Conservation (phyloP, 495 filamentous ascomycete genomes). For the Rostrohypoxylon terebratum region DNA sequence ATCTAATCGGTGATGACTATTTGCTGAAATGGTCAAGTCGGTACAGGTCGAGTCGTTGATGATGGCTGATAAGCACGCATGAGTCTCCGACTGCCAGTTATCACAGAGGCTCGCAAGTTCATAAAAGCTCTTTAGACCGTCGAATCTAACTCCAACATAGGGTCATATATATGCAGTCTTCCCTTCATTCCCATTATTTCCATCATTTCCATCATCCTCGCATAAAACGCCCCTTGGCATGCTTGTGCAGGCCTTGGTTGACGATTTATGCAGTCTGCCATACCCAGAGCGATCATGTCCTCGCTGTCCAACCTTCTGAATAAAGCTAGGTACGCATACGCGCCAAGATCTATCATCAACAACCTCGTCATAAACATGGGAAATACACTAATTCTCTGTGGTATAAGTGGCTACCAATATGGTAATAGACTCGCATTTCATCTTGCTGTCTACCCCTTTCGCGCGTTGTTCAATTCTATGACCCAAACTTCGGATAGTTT, state of each 20-base stretch:
- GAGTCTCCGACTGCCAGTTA: too few species aligned
- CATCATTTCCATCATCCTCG: background rate
- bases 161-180: background rate
- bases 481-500: background rate
- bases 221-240: background rate
- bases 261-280: background rate
- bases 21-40: background rate
- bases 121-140: background rate
- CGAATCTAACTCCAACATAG: background rate
- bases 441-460: background rate
- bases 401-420: background rate
- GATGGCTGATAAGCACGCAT: too few species aligned
- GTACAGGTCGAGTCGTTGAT: background rate
- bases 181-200: background rate
- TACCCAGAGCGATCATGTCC: background rate
- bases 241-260: background rate
- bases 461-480: background rate
- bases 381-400: background rate
- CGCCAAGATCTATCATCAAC: background rate
- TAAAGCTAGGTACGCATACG: too few species aligned
- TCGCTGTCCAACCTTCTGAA: background rate
- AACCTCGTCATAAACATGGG: background rate
- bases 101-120: too few species aligned
- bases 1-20: too few species aligned
- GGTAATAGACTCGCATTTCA: background rate